phyloP scores from a whole-genome alignment of 1,284 basidiomycete species.

The Malassezia vespertilionis region DNA sequence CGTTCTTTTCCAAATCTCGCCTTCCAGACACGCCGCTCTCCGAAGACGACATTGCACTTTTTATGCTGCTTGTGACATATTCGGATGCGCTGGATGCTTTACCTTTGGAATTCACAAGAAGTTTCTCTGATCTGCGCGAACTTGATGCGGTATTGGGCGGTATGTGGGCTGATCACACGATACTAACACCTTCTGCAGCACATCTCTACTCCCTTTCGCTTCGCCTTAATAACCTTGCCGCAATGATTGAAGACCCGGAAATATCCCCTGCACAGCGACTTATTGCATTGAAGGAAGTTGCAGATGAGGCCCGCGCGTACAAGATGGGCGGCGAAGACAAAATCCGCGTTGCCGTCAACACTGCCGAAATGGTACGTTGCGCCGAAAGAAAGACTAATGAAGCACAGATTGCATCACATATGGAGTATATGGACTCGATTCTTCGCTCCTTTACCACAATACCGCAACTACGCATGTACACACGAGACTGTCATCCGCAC shows the following conservation, averaged over 20 bases:
- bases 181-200: slow-evolving; percentile 10
- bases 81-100: slow-evolving; percentile 80
- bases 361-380: slow-evolving; percentile 64
- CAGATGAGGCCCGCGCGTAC: slow-evolving; percentile 79
- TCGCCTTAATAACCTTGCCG: slow-evolving; percentile 35
- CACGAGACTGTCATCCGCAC: slow-evolving; percentile 7
- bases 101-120: slow-evolving; percentile 83
- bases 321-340: slow-evolving; percentile 97
- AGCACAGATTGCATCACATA: slow-evolving; percentile 39
- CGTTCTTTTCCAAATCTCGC: slow-evolving; percentile 13
- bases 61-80: slow-evolving; percentile 43
- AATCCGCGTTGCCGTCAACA: slow-evolving; percentile 87
- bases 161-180: not conserved
- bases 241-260: slow-evolving; percentile 53
- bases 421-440: slow-evolving; percentile 42
- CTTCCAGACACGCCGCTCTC: slow-evolving; percentile 12
- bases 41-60: slow-evolving; percentile 21
- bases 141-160: slow-evolving; percentile 85
- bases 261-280: slow-evolving; percentile 68
- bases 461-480: slow-evolving; percentile 23
- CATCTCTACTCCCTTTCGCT: slow-evolving; percentile 39
- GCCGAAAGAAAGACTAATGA: not conserved
- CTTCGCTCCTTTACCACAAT: slow-evolving; percentile 31
- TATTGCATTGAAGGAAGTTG: slow-evolving; percentile 77
- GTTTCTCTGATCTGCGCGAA: slow-evolving; percentile 88